These are phyloP conservation scores for Chalara sp. DNA, from an alignment of 2,329 filamentous ascomycete genomes.

Conservation along the genomic window DNA sequence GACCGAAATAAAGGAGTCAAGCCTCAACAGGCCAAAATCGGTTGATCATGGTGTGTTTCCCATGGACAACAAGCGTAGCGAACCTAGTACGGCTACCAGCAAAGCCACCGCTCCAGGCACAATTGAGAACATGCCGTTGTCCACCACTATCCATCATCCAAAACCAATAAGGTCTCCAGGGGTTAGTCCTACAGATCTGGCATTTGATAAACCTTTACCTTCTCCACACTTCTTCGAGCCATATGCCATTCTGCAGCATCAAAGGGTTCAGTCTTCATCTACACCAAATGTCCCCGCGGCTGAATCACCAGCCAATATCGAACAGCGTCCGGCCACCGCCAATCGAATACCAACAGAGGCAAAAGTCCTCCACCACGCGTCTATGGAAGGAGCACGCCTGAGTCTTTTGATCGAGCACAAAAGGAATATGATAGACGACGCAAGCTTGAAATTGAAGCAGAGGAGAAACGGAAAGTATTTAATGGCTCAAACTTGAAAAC, in stretches of 20 bases:
- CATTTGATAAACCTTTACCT: slow-evolving; percentile 17
- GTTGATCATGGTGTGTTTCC: slow-evolving; percentile 55
- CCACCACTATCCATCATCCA: slow-evolving; percentile 7
- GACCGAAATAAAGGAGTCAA: slow-evolving; percentile 37
- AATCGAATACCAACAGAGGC: slow-evolving; percentile 34
- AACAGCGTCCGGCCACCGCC: slow-evolving; percentile 41
- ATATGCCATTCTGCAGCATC: slow-evolving; percentile 18
- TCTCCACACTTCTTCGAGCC: slow-evolving; percentile 24
- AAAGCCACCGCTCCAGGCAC: slow-evolving; percentile 55
- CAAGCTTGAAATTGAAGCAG: slow-evolving; percentile 29
- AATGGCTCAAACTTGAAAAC: not conserved
- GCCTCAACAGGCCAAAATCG: slow-evolving; percentile 50
- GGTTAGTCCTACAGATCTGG: slow-evolving; percentile 13
- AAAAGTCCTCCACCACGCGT: slow-evolving; percentile 29
- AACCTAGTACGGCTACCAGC: slow-evolving; percentile 57
- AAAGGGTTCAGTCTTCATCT: slow-evolving; percentile 15
- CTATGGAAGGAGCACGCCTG: slow-evolving; percentile 33
- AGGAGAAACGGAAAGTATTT: slow-evolving; percentile 23
- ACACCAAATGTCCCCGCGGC: slow-evolving; percentile 18
- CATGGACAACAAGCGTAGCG: slow-evolving; percentile 56
- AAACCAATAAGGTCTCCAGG: slow-evolving; percentile 17
- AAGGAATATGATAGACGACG: slow-evolving; percentile 26
- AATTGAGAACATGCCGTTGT: slow-evolving; percentile 8
- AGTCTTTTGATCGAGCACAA: slow-evolving; percentile 33
- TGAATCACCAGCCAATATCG: slow-evolving; percentile 28